phyloP scores from a whole-genome alignment of 2,329 filamentous ascomycete genomes.

The Cladosporium phlei region DNA sequence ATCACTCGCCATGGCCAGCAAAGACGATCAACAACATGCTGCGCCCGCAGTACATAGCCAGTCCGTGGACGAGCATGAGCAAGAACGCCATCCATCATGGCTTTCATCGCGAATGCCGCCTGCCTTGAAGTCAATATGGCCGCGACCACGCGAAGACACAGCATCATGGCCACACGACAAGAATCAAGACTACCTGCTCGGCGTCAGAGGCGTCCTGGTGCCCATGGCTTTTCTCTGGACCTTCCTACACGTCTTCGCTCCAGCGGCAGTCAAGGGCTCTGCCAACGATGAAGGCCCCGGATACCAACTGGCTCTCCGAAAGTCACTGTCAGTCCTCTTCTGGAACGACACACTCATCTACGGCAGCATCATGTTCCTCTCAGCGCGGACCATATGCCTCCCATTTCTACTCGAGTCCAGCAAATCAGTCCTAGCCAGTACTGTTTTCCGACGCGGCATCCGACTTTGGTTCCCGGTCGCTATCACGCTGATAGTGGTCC shows the following conservation, averaged over 20 bases:
- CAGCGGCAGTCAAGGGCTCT: slow-evolving; percentile 36
- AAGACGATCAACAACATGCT: neutral
- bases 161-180: slow-evolving; percentile 4
- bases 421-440: slow-evolving; percentile 33
- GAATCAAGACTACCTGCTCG: slow-evolving; percentile 34
- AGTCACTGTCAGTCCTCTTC: slow-evolving; percentile 42
- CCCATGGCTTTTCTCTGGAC: slow-evolving; percentile 41
- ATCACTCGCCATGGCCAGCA: neutral
- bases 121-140: neutral
- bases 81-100: neutral
- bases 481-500: slow-evolving; percentile 35
- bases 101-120: neutral
- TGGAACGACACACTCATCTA: slow-evolving; percentile 45
- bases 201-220: slow-evolving; percentile 38
- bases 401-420: slow-evolving; percentile 35
- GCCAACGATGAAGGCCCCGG: slow-evolving; percentile 32
- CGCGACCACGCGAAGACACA: neutral
- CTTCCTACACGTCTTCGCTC: slow-evolving; percentile 42
- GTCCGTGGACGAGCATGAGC: neutral
- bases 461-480: slow-evolving; percentile 41
- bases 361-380: slow-evolving; percentile 42
- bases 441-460: slow-evolving; percentile 38
- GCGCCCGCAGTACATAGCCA: neutral
- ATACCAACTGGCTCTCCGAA: slow-evolving; percentile 39
- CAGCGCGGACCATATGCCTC: slow-evolving; percentile 36